phyloP scores from a whole-genome alignment of 768 basidiomycete species.

The Suillus spraguei region DNA sequence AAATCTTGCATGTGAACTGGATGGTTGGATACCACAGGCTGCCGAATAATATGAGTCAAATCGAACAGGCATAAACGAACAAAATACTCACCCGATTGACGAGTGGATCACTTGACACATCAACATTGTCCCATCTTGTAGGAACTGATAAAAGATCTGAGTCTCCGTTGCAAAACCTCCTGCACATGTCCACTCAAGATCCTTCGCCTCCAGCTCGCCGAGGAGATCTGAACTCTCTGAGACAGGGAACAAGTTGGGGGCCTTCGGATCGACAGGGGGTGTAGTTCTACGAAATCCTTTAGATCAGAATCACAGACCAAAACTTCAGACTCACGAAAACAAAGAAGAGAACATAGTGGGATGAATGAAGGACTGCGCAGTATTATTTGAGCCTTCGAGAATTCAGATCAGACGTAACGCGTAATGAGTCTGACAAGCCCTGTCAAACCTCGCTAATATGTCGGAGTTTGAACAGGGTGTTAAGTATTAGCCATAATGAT shows the following conservation, averaged over 20 bases:
- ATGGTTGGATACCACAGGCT: conserved; percentile 94
- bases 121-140: conserved; percentile 76
- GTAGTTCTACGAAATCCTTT: conserved; percentile 45
- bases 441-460: too few relatives aligned
- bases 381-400: background rate
- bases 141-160: conserved; percentile 81
- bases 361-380: background rate
- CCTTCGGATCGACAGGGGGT: conserved; percentile 60
- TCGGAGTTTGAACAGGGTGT: too few relatives aligned
- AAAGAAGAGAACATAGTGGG: conserved; percentile 71
- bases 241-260: conserved; percentile 85
- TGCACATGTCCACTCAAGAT: conserved; percentile 82
- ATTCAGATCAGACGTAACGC: conserved; percentile 7
- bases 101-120: conserved; percentile 91
- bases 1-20: conserved; percentile 91
- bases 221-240: conserved; percentile 63
- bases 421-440: background rate
- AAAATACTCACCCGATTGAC: conserved; percentile 72
- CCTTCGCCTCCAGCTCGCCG: conserved; percentile 74
- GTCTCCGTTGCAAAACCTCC: conserved; percentile 91
- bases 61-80: conserved; percentile 12
- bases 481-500: too few relatives aligned
- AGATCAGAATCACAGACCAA: conserved; percentile 13
- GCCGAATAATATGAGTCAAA: conserved; percentile 20
- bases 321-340: conserved; percentile 64